Percentiles rank a stretch among this genome's conserved stretches.
These are phyloP conservation scores for Nissolia schottii DNA, from an alignment of 306 rosid genomes.

Conservation along the genomic window DNA sequence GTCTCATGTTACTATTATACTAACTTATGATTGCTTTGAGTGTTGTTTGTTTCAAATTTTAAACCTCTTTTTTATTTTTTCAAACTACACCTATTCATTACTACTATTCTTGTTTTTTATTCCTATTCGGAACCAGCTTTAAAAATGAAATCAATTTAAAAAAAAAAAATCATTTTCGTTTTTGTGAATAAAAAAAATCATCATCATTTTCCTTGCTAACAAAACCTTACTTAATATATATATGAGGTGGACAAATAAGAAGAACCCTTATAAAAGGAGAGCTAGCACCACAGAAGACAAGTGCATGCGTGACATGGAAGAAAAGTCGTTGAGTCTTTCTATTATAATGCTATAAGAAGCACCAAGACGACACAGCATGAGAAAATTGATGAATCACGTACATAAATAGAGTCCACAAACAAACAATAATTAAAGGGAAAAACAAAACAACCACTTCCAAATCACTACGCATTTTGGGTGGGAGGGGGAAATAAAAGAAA, in stretches of 20 bases:
- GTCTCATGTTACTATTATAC: no score
- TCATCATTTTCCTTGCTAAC: no score
- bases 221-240: background rate
- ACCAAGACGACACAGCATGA: background rate
- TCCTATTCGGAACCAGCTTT: no score
- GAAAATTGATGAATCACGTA: no score
- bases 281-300: background rate
- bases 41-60: no score
- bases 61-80: no score
- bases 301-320: background rate
- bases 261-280: background rate
- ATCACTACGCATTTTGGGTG: slow-evolving; percentile 37
- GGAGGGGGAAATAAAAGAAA: slow-evolving; percentile 3
- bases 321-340: background rate
- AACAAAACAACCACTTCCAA: slow-evolving; percentile 22
- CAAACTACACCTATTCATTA: no score
- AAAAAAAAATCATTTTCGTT: no score
- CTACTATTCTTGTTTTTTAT: no score
- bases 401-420: slow-evolving; percentile 3
- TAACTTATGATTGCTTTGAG: no score
- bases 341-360: background rate
- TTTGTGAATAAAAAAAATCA: no score
- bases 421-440: slow-evolving; percentile 3
- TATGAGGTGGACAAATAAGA: background rate
- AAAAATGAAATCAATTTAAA: no score